Conservation (phyloP, 2,329 filamentous ascomycete species). For the Neonectria hederae region DNA sequence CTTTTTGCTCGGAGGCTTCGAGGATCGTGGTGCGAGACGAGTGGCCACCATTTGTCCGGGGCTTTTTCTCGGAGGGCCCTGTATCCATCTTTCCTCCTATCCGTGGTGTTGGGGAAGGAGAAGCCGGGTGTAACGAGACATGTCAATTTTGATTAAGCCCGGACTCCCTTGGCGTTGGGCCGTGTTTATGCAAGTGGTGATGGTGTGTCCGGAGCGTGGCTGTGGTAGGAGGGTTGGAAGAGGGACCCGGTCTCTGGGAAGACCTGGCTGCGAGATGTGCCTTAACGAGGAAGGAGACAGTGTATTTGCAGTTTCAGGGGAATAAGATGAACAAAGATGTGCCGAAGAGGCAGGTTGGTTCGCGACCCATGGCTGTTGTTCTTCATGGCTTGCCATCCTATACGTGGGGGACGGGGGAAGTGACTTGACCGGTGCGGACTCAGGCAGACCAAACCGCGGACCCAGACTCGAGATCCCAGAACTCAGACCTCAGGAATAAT, state of each 20-base stretch:
- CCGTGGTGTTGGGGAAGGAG: neutral
- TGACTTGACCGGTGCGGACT: neutral
- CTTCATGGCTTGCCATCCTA: conserved; percentile 2
- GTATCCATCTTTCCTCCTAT: neutral
- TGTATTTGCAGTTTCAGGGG: conserved; percentile 8
- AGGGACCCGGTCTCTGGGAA: neutral
- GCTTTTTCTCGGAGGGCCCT: neutral
- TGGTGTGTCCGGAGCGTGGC: neutral
- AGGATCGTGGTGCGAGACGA: neutral
- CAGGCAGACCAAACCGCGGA: neutral
- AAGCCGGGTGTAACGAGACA: conserved; percentile 1
- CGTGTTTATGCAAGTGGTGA: neutral
- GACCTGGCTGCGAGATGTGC: neutral
- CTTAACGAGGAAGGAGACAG: conserved; percentile 1
- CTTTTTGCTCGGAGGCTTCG: neutral
- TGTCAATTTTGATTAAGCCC: conserved; percentile 11
- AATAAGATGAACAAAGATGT: neutral
- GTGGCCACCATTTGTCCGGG: neutral
- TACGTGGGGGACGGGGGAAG: conserved; percentile 2
- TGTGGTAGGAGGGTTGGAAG: too few relatives aligned
- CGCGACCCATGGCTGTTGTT: neutral
- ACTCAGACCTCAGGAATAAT: neutral
- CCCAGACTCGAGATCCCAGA: neutral
- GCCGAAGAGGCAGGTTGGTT: neutral
- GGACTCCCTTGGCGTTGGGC: neutral